Evolutionary conservation across 2,329 filamentous ascomycete genomes (phyloP), one percentile per base, ranked within the genome.

Genomic region (Dothistroma pini): DNA sequence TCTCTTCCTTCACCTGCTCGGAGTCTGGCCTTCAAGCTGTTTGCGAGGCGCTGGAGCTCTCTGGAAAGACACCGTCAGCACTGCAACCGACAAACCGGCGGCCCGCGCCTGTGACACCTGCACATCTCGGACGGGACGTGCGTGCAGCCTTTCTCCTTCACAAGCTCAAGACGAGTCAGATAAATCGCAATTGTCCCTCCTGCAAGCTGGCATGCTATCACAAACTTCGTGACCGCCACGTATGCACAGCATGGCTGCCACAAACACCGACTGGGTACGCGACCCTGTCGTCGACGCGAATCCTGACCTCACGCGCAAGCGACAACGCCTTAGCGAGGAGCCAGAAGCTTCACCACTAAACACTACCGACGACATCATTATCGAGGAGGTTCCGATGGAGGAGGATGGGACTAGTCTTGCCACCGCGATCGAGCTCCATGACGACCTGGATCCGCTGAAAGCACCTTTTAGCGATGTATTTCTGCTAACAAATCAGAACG

Each of bases 251-350:
- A 60, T 60, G 58, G 66, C 66, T 50, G 56, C 61, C 48, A 55
- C 68, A 63, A 63, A 66, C 62, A 60, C 34, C 47, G 57, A 58
- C 35, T 70, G 69, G 58, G 60, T 64, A 38, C 78, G 78, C 70
- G 75, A 80, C 65, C 73, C 75, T 60, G 74, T 75, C 62, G 77
- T 76, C 69, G 78, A 80, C 72, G 75, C 75, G 58, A 75, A 79
- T 68, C 71, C 75, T 56, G 76, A 76, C 38, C 73, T 76, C 59
- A 75, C 77, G 34, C 77, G 78, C 69, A 81, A 81, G 73, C 76
- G 78, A 69, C 78, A 77, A 61, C 70, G 75, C 59, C 62, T 75
- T 56, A 79, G 76, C 67, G 75, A 75, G 67, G 77, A 73, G 29
- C 41, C 49, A 11, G 63, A 66, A n/a, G 55, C 63, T 31, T 67